Evolutionary conservation across 768 basidiomycete genomes (phyloP).

Genomic region (Russula brevipes): DNA sequence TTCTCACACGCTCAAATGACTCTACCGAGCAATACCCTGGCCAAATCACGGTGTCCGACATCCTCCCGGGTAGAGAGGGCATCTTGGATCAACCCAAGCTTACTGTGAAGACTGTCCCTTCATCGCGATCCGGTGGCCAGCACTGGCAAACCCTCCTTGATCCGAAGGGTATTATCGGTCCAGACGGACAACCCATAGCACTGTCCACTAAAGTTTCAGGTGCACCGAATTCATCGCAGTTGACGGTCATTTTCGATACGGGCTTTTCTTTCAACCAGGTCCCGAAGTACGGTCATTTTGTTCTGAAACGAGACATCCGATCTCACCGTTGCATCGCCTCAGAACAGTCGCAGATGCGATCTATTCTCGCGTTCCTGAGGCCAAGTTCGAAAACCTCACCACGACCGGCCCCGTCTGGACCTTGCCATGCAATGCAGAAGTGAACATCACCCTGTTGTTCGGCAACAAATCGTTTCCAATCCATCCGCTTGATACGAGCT

Average conservation of each 20-base stretch:
- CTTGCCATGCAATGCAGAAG: slow-evolving; percentile 56
- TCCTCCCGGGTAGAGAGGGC: slow-evolving; percentile 44
- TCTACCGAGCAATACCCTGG: slow-evolving; percentile 50
- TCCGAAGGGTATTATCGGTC: slow-evolving; percentile 55
- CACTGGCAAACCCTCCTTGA: slow-evolving; percentile 67
- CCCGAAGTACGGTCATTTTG: slow-evolving; percentile 36
- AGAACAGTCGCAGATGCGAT: slow-evolving; percentile 54
- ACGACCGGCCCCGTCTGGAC: slow-evolving; percentile 49
- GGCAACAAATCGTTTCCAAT: slow-evolving; percentile 52
- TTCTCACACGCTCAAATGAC: slow-evolving; percentile 57
- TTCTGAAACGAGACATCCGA: slow-evolving; percentile 14
- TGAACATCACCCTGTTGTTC: slow-evolving; percentile 64
- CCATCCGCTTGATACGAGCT: slow-evolving; percentile 59
- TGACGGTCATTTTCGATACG: slow-evolving; percentile 62
- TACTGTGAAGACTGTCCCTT: slow-evolving; percentile 39
- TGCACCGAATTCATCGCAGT: slow-evolving; percentile 40
- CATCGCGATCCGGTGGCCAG: slow-evolving; percentile 39
- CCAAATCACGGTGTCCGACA: slow-evolving; percentile 59
- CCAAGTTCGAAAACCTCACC: slow-evolving; percentile 41
- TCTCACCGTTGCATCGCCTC: slow-evolving; percentile 14
- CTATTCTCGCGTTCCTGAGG: slow-evolving; percentile 51
- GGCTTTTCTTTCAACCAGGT: slow-evolving; percentile 67
- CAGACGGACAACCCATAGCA: slow-evolving; percentile 48
- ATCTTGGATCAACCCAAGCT: slow-evolving; percentile 50
- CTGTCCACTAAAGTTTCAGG: slow-evolving; percentile 42